Evolutionary conservation across 345 rosid species (phyloP), one percentile per base, ranked within the genome.

Genomic region (Eucalyptus albens): DNA sequence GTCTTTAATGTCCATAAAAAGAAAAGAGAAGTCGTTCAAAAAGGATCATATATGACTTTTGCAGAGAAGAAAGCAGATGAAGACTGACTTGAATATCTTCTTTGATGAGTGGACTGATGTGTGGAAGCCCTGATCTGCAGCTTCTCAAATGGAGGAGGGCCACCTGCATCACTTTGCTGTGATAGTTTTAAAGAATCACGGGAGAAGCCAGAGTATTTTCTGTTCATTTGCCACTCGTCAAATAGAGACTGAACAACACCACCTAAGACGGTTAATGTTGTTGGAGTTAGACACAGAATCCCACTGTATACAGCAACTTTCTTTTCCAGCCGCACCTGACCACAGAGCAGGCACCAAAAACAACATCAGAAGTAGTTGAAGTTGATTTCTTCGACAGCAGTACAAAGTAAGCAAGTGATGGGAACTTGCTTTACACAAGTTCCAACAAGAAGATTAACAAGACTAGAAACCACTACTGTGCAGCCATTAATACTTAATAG

Each of bases 201-300:
- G 55, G 98, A 93, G 85, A 95, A 72, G 62, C 92, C 94, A 4
- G 94, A 92, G 88, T 95, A 97, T 45, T 96, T 97, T 91, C 67
- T 93, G 93, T 93, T 97, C 98, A 97, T 95, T 92, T 93, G 91
- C 99, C 99, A 97, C 93, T 97, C 99, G 86, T 97, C 98, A 90
- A 93, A 87, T 80, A 97, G 97, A 53, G 98, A 92, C 89, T 93
- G 95, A 82, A 97, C 99, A 91, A 93, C 90, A 87, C 99, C 99
- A 24, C 99, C 99, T 89, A 97, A 86, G 77, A 97, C 86, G 17
- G 95, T 93, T 91, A 97, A 90, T 67, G 91, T 95, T 69, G 91
- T 92, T n/a, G 95, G 93, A 87, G 92, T 95, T 94, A 97, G 92
- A 92, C 99, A 97, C 80, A 94, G 69, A 89, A 97, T 92, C 89